Evolutionary conservation across 2,329 filamentous ascomycete species (phyloP), one percentile per base, ranked within the genome.

Genomic region (Knoxdaviesia proteae): DNA sequence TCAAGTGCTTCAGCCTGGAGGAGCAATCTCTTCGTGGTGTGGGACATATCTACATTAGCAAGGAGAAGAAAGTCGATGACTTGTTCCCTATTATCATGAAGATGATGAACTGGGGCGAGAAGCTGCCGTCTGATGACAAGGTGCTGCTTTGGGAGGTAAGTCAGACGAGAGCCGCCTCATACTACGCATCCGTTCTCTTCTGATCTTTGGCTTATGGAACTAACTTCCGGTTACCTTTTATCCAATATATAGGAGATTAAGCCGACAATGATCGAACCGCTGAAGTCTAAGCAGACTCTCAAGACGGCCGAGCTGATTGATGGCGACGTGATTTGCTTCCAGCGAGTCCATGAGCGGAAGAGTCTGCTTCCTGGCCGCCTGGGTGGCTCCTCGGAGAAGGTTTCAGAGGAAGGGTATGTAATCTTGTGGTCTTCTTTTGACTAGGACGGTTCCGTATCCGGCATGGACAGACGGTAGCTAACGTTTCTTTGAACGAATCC

Each of bases 251-350:
- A 74, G 69, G 90, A 98, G 64, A 96, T 98, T 61, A 98, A 96
- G 61, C 86, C 87, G 42, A 83, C 77, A 46, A 96, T 96, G 87
- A 94, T 98, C 50, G 92, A 98, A 55, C 70, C 74, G 6, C 80
- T 98, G 65, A 96, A 94, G 61, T 72, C 79, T 0, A 96, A 94
- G 62, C 77, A 84, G 54, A 84, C 86, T 0, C 69, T 98, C 46
- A 82, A 86, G 49, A 77, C 83, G 46, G 90, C 90, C 1, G 92
- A 98, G 57, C 80, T 98, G 30, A 88, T 96, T 56, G 88, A 98
- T 52, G 90, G 90, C 40, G 90, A 98, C 54, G 93, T 98, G 50
- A 76, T 98, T 44, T 94, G 87, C 55, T 94, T 96, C 61, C 90
- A 98, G 57, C 73, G 74, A 46, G 63, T 69, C 31, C 61, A 56